Conservation (phyloP, 2,329 filamentous ascomycete genomes). For the Macroventuria anomochaeta region DNA sequence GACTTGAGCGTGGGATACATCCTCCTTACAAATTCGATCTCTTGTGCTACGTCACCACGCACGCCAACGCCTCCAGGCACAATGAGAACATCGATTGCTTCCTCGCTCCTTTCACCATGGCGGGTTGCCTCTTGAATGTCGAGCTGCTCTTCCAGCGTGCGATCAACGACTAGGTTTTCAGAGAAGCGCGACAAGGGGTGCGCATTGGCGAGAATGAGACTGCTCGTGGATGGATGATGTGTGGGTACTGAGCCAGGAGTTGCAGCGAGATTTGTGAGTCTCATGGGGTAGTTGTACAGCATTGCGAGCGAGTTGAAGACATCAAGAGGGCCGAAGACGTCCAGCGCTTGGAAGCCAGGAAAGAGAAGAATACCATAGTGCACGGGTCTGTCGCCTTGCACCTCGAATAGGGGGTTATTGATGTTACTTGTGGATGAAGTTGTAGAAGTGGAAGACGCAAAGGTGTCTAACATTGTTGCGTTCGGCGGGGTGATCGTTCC, state of each 20-base stretch:
- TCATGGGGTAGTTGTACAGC: slow-evolving; percentile 34
- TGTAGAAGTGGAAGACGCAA: neutral
- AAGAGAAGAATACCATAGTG: slow-evolving; percentile 35
- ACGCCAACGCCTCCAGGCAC: slow-evolving; percentile 68
- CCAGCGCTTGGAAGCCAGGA: slow-evolving; percentile 37
- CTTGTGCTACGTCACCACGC: slow-evolving; percentile 35
- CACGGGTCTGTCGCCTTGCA: slow-evolving; percentile 18
- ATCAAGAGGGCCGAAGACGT: slow-evolving; percentile 55
- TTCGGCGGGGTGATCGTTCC: neutral
- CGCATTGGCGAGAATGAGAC: slow-evolving; percentile 18
- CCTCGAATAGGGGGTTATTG: slow-evolving; percentile 17
- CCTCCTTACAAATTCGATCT: slow-evolving; percentile 56
- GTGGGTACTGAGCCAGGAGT: slow-evolving; percentile 34
- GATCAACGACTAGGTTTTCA: slow-evolving; percentile 25
- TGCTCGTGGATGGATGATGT: slow-evolving; percentile 24
- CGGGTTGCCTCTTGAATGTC: slow-evolving; percentile 18
- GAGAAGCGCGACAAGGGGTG: slow-evolving; percentile 28
- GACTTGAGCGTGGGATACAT: slow-evolving; percentile 59
- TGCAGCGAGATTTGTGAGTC: slow-evolving; percentile 34
- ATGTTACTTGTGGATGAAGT: neutral
- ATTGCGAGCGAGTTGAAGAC: slow-evolving; percentile 48
- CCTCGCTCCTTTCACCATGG: slow-evolving; percentile 7
- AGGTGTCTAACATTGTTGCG: slow-evolving; percentile 1
- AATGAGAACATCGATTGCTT: slow-evolving; percentile 62
- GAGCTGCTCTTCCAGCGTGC: slow-evolving; percentile 26